phyloP scores from a whole-genome alignment of 1,139 yeast species.

The Yamadazyma diospyri region DNA sequence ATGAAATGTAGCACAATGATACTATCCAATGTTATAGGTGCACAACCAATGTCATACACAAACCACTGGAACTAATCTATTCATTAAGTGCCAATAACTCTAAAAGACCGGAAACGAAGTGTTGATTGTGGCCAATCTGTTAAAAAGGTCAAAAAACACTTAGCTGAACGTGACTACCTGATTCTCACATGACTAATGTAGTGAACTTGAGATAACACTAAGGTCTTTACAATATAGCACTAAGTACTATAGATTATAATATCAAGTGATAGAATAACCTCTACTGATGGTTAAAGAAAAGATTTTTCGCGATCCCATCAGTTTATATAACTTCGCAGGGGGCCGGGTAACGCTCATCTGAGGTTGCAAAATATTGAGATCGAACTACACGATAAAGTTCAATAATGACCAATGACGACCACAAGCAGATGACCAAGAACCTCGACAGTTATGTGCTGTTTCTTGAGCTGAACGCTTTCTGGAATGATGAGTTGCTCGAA shows the following conservation, averaged over 20 bases:
- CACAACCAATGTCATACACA: constrained; percentile 8
- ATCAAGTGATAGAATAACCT: constrained; percentile 61
- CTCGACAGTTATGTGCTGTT: constrained; percentile 24
- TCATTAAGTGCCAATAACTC: constrained; percentile 32
- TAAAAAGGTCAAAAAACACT: constrained; percentile 56
- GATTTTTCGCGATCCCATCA: constrained; percentile 5
- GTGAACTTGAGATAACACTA: constrained; percentile 29
- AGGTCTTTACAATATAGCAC: constrained; percentile 52
- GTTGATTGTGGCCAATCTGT: constrained; percentile 62
- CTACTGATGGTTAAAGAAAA: constrained; percentile 53
- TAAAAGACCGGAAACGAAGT: constrained; percentile 79
- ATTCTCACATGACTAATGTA: constrained; percentile 35
- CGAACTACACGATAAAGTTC: background rate
- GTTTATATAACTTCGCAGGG: constrained; percentile 5
- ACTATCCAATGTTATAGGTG: constrained; percentile 25
- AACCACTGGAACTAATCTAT: constrained; percentile 13
- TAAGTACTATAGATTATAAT: constrained; percentile 44
- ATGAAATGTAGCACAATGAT: constrained; percentile 49
- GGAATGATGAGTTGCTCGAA: constrained; percentile 45
- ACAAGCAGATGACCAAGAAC: constrained; percentile 2
- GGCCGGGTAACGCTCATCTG: constrained; percentile 18
- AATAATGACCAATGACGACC: too few species aligned
- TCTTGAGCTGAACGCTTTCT: constrained; percentile 47
- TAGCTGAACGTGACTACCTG: constrained; percentile 39
- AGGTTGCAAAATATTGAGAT: constrained; percentile 1